Evolutionary conservation across 352 stramenopile genomes (phyloP).

Genomic region (Phytophthora uliginosa): DNA sequence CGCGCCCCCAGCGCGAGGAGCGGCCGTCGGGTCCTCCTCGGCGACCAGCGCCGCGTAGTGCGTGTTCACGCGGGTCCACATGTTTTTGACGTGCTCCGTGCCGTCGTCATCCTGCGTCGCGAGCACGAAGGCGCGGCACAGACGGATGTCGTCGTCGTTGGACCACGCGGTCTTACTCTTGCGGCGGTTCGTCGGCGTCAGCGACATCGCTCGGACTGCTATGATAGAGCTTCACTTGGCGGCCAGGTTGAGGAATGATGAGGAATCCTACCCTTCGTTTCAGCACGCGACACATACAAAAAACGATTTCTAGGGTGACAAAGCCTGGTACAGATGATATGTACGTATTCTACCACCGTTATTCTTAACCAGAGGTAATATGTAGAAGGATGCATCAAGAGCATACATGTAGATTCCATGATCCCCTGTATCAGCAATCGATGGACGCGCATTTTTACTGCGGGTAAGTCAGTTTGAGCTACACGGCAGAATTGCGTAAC

Average conservation of each 20-base stretch:
- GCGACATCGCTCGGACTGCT: slow-evolving; percentile 20
- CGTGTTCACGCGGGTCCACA: slow-evolving; percentile 38
- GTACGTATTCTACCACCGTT: slow-evolving; percentile 24
- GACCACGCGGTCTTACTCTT: slow-evolving; percentile 42
- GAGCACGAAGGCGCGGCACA: slow-evolving; percentile 42
- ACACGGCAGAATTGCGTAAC: too few species aligned
- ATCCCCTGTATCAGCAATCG: too few species aligned
- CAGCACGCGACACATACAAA: slow-evolving; percentile 22
- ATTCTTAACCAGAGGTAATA: not conserved
- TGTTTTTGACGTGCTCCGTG: slow-evolving; percentile 42
- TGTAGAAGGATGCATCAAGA: not conserved
- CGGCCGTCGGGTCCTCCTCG: slow-evolving; percentile 28
- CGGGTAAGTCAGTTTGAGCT: too few species aligned
- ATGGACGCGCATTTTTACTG: too few species aligned
- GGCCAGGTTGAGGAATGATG: not conserved
- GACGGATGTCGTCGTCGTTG: slow-evolving; percentile 38
- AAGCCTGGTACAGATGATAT: slow-evolving; percentile 12
- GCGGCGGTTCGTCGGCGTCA: slow-evolving; percentile 19
- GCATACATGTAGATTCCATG: too few species aligned
- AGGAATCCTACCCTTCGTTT: not conserved
- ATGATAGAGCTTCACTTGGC: not conserved
- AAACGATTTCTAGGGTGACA: slow-evolving; percentile 11
- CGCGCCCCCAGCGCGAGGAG: slow-evolving; percentile 31
- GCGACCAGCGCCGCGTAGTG: slow-evolving; percentile 28
- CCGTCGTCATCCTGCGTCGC: slow-evolving; percentile 34